Base-by-base conservation (phyloP, 1,139 yeast species). In the Saccharomyces hybrid region DNA sequence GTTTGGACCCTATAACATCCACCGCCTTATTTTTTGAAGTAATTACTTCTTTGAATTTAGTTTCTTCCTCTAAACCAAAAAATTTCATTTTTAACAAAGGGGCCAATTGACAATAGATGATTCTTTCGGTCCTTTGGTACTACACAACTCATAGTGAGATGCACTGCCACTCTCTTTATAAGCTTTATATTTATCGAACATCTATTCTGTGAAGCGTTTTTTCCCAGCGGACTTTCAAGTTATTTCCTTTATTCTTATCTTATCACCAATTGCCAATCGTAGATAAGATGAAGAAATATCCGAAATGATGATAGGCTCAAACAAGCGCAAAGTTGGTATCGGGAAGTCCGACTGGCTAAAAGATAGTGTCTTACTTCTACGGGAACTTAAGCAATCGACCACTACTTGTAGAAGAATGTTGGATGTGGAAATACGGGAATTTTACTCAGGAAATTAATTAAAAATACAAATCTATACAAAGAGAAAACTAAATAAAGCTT, bases 1-100 rank as follows among this genome's bases (percentile, higher is more conserved):
- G 74, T 64, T 86, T 85, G 61, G 82, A 86, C 49, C 93, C 95
- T 59, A 89, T 80, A n/a, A 90, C 89, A 68, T 93, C 85, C 47
- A 63, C 65, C 1, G 67, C 59, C 28, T 55, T 59, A 48, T 57
- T 63, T 31, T 59, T 54, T 27, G 56, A 55, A 14, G 57, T 50
- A n/a, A 61, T 56, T 26, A 51, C 26, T 13, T 47, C 34, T n/a
- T 25, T 47, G 29, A 56, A 59, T 26, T 53, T 7, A 3, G 28
- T 8, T 47, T 49, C 52, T 41, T 54, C 44, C 27, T 42, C 46
- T 48, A 44, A 20, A 49, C 51, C 20, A 32, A 32, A 32, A 32
- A 32, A 32, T 6, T 32, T 32, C 38, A 32, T 32, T 32, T 6
- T 4, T 32, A 32, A 32, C 14, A 13, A 32, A 13, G 38, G 38